Evolutionary conservation across 345 rosid genomes (phyloP).

Genomic region (Alliaria petiolata): DNA sequence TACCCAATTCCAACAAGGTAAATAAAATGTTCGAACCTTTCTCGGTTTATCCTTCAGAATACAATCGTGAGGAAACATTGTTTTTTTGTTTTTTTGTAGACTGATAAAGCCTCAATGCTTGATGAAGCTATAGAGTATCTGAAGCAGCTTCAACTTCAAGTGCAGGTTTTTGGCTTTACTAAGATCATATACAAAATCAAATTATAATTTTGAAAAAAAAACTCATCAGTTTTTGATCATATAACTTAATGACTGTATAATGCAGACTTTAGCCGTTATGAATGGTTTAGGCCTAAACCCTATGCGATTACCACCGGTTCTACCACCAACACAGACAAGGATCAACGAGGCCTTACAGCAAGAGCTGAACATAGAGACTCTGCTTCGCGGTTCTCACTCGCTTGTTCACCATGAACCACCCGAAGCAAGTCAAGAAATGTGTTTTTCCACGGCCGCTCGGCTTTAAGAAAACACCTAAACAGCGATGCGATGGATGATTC

Average conservation of each 20-base stretch:
- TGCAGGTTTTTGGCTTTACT: conserved; percentile 43
- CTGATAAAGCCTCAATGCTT: conserved; percentile 88
- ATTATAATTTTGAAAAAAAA: neutral
- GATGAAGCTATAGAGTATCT: conserved; percentile 80
- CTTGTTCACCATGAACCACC: conserved; percentile 13
- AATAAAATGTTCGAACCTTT: neutral
- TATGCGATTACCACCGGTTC: conserved; percentile 27
- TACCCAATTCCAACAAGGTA: conserved; percentile 84
- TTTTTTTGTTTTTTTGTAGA: conserved; percentile 33
- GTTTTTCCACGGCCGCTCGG: conserved; percentile 19
- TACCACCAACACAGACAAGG: conserved; percentile 11
- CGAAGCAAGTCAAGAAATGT: conserved; percentile 4
- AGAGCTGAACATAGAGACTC: conserved; percentile 16
- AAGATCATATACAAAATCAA: neutral
- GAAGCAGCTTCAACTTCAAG: conserved; percentile 86
- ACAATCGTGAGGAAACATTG: neutral
- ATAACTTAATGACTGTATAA: neutral
- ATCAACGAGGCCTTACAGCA: conserved; percentile 6
- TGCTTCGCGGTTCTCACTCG: conserved; percentile 15
- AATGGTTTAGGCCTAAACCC: conserved; percentile 31
- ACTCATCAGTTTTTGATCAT: neutral
- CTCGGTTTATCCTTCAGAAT: neutral
- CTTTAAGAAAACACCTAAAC: neutral
- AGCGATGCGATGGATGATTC: neutral
- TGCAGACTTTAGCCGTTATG: conserved; percentile 28